phyloP scores from a whole-genome alignment of 2,329 filamentous ascomycete genomes.

The Beauveria sp. region DNA sequence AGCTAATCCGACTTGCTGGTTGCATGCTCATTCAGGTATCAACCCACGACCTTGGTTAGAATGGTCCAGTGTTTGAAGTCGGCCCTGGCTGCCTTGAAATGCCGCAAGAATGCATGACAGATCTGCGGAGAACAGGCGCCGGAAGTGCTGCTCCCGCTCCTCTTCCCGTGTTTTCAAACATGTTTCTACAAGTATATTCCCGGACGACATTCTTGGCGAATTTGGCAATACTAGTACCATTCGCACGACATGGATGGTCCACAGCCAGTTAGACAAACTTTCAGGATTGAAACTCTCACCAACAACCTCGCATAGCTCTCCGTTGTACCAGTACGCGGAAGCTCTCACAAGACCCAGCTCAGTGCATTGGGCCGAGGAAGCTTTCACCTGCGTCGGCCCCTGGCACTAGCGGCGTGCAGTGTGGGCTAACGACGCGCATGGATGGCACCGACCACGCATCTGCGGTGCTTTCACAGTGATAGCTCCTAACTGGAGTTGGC shows the following conservation, averaged over 20 bases:
- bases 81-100: background rate
- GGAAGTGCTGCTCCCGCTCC: background rate
- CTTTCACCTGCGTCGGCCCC: conserved; percentile 3
- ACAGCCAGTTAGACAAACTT: background rate
- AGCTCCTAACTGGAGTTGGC: background rate
- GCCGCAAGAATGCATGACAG: background rate
- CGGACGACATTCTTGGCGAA: background rate
- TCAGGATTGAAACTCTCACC: background rate
- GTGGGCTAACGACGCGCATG: conserved; percentile 10
- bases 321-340: background rate
- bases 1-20: background rate
- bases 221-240: background rate
- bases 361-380: background rate
- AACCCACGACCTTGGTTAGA: background rate
- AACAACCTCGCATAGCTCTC: background rate
- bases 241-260: background rate
- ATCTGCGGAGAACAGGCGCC: background rate
- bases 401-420: conserved; percentile 7
- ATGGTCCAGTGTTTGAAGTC: background rate
- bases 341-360: background rate
- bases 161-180: background rate
- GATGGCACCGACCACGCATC: conserved; percentile 13
- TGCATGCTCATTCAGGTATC: background rate
- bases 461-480: background rate
- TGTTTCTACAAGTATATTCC: background rate